Conservation (phyloP, 1,139 yeast genomes). For the Ogataea hybrid region DNA sequence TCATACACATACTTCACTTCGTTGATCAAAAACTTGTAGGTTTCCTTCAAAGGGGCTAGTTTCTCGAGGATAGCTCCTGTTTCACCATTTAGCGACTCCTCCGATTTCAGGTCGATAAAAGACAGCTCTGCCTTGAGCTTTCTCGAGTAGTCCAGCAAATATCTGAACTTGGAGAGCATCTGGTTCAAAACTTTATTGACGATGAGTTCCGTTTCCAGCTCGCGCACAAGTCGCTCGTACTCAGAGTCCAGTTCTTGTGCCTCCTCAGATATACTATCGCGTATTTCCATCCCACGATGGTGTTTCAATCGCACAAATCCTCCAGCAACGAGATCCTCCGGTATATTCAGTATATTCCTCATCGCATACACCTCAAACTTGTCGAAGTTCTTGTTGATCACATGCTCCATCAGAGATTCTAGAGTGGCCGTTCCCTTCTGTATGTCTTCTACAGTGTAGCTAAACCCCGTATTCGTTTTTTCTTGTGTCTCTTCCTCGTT, state of each 20-base stretch:
- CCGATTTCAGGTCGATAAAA: constrained; percentile 31
- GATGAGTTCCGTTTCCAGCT: constrained; percentile 42
- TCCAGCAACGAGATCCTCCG: constrained; percentile 59
- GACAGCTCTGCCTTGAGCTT: constrained; percentile 36
- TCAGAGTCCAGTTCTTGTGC: constrained; percentile 37
- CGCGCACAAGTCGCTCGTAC: constrained; percentile 29
- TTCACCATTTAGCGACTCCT: constrained; percentile 36
- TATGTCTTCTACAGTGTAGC: constrained; percentile 45
- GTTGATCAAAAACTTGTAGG: constrained; percentile 43
- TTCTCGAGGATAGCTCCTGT: constrained; percentile 31
- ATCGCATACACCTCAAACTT: constrained; percentile 80
- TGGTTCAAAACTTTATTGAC: constrained; percentile 43
- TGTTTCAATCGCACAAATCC: constrained; percentile 72
- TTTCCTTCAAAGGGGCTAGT: constrained; percentile 53
- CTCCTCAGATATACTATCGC: constrained; percentile 22
- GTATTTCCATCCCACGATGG: constrained; percentile 54
- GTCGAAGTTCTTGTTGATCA: constrained; percentile 84
- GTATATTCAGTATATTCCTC: constrained; percentile 72
- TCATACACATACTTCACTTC: constrained; percentile 39
- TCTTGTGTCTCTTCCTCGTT: constrained; percentile 17
- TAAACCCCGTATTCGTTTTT: not conserved
- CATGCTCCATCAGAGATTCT: constrained; percentile 72
- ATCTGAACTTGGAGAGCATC: constrained; percentile 40
- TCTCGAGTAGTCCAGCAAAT: constrained; percentile 36
- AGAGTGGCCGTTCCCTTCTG: constrained; percentile 75